These are phyloP conservation scores for Priceomyces fermenticarens DNA, from an alignment of 805 yeast genomes.

Conservation along the genomic window DNA sequence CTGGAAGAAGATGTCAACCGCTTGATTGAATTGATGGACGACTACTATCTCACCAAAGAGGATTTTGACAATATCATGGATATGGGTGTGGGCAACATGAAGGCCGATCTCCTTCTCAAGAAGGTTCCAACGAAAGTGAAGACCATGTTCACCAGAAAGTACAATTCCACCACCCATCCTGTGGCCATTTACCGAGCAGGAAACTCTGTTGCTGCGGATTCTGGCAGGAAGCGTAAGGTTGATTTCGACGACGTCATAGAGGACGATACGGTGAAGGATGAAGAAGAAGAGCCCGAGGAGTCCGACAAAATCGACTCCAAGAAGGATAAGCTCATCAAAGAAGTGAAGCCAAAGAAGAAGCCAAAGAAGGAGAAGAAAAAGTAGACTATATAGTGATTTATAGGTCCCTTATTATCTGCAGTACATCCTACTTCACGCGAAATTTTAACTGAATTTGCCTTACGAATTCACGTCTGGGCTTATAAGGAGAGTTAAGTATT, in stretches of 20 bases:
- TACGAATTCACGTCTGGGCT: background rate
- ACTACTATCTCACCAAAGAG: conserved; percentile 80
- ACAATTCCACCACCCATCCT: conserved; percentile 77
- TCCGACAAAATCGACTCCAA: conserved; percentile 48
- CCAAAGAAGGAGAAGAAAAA: conserved; percentile 1
- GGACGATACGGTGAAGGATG: conserved; percentile 48
- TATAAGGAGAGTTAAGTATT: no score
- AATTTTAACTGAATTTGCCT: background rate
- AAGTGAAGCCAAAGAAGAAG: conserved; percentile 36
- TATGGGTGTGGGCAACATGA: conserved; percentile 63
- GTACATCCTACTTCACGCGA: no score
- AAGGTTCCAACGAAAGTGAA: conserved; percentile 75
- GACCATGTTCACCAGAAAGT: conserved; percentile 80
- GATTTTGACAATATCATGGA: conserved; percentile 92
- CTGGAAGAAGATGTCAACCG: conserved; percentile 65
- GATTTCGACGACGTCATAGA: conserved; percentile 72
- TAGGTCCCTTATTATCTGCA: background rate
- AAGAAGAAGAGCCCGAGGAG: conserved; percentile 42
- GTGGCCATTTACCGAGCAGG: conserved; percentile 79
- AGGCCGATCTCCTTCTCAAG: conserved; percentile 46
- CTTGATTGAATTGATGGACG: conserved; percentile 74
- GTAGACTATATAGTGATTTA: background rate
- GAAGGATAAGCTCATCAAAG: conserved; percentile 64
- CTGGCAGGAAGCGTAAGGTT: conserved; percentile 40
- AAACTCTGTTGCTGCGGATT: conserved; percentile 40